Conservation (phyloP, 2,329 filamentous ascomycete genomes). For the Xylaria sp. region DNA sequence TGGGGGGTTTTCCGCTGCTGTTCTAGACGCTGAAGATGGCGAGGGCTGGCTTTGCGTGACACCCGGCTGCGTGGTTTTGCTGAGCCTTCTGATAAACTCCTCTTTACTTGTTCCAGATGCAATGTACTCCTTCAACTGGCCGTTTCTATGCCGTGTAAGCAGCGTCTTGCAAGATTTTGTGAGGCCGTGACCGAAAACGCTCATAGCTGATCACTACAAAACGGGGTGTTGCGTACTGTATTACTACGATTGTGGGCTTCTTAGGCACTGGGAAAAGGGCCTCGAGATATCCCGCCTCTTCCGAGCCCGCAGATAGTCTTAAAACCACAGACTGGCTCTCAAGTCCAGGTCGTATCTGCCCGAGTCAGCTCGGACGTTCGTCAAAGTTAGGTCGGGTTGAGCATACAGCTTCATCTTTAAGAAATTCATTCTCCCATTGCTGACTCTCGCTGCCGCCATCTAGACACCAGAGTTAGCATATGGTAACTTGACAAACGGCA, state of each 20-base stretch:
- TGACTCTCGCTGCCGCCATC: conserved; percentile 73
- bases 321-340: conserved; percentile 70
- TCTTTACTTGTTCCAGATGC: conserved; percentile 66
- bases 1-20: conserved; percentile 6
- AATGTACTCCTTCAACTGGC: conserved; percentile 78
- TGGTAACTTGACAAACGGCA: no score
- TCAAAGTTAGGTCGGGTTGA: neutral
- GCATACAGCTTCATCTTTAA: conserved; percentile 61
- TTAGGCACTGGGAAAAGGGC: conserved; percentile 82
- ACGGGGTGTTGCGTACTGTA: conserved; percentile 59
- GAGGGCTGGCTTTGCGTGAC: conserved; percentile 23
- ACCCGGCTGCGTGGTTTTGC: conserved; percentile 46
- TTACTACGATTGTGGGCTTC: conserved; percentile 79
- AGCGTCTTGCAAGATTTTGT: neutral
- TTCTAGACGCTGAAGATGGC: conserved; percentile 6
- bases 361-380: conserved; percentile 20
- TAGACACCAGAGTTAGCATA: conserved; percentile 43
- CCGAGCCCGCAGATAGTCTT: conserved; percentile 72
- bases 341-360: conserved; percentile 62
- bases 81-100: conserved; percentile 67
- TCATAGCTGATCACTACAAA: neutral
- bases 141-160: conserved; percentile 59
- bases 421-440: conserved; percentile 74
- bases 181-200: neutral
- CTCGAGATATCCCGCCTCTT: conserved; percentile 80